Evolutionary conservation across 2,329 filamentous ascomycete genomes (phyloP).

Genomic region (Lachnellula willkommii): DNA sequence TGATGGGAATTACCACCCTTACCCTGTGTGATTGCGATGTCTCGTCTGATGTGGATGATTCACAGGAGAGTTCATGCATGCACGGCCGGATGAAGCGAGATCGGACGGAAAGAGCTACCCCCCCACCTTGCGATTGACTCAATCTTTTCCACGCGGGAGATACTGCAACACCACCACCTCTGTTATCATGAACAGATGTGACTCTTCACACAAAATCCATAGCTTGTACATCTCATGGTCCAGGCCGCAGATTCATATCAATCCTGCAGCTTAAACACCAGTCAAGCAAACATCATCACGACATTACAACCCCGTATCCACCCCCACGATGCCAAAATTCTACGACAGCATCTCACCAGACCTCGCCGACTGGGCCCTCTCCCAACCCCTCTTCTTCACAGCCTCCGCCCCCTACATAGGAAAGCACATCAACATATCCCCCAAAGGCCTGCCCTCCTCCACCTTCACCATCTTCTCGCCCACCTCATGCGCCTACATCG

Average conservation of each 20-base stretch:
- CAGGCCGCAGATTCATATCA: background rate
- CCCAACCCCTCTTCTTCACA: slow-evolving; percentile 70
- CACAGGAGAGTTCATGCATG: background rate
- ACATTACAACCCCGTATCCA: background rate
- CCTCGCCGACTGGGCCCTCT: slow-evolving; percentile 57
- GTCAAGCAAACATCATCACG: background rate
- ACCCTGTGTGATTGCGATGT: slow-evolving; percentile 5
- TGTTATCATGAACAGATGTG: no score
- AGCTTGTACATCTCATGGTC: background rate
- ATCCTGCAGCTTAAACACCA: background rate
- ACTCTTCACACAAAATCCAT: no score
- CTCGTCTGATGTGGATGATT: background rate
- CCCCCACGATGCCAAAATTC: slow-evolving; percentile 51
- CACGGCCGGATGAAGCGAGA: background rate
- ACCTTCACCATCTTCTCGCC: slow-evolving; percentile 54
- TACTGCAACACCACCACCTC: background rate
- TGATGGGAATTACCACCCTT: slow-evolving; percentile 27
- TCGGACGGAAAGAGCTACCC: background rate
- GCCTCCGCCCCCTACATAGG: slow-evolving; percentile 65
- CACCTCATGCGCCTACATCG: slow-evolving; percentile 63
- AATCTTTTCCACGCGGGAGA: background rate
- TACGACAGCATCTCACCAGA: slow-evolving; percentile 49
- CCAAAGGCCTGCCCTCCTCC: slow-evolving; percentile 64
- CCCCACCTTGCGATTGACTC: background rate
- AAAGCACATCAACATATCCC: slow-evolving; percentile 68